Conservation (phyloP, 1,284 basidiomycete genomes). For the Cystobasidium slooffiae region DNA sequence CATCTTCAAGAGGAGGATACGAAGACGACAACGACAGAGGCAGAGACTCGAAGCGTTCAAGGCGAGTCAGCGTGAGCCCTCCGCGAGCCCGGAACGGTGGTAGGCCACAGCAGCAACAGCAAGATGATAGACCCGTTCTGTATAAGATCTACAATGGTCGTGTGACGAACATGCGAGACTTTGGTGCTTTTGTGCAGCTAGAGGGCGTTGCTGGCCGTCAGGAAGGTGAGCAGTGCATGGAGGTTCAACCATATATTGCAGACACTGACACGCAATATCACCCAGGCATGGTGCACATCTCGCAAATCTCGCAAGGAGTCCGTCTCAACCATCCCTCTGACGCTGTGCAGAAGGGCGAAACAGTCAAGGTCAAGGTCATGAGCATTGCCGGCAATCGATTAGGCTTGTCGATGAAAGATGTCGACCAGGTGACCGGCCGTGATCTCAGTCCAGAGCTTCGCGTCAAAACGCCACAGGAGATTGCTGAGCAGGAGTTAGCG, state of each 20-base stretch:
- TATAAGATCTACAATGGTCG: constrained; percentile 95
- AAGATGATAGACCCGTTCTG: constrained; percentile 82
- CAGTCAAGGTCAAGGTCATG: constrained; percentile 94
- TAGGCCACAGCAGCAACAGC: constrained; percentile 59
- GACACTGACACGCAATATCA: constrained; percentile 27
- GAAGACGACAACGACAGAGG: constrained; percentile 45
- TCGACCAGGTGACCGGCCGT: constrained; percentile 84
- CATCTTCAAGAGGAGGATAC: constrained; percentile 51
- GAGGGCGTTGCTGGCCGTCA: constrained; percentile 83
- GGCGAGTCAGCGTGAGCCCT: constrained; percentile 38
- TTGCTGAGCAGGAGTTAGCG: constrained; percentile 73
- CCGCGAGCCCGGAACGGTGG: constrained; percentile 44
- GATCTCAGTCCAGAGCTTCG: constrained; percentile 92
- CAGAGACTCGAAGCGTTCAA: constrained; percentile 34
- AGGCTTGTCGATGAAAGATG: constrained; percentile 95
- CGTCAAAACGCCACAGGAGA: constrained; percentile 88
- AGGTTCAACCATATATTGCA: background rate
- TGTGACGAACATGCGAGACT: constrained; percentile 86
- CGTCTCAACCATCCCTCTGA: constrained; percentile 87
- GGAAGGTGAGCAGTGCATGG: constrained; percentile 69
- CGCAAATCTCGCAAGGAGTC: constrained; percentile 74
- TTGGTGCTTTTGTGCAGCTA: constrained; percentile 89
- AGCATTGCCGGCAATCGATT: constrained; percentile 80
- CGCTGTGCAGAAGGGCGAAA: constrained; percentile 78
- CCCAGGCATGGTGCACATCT: constrained; percentile 92